Evolutionary conservation across 305 asterid genomes (phyloP).

Genomic region (Plantago rigida): DNA sequence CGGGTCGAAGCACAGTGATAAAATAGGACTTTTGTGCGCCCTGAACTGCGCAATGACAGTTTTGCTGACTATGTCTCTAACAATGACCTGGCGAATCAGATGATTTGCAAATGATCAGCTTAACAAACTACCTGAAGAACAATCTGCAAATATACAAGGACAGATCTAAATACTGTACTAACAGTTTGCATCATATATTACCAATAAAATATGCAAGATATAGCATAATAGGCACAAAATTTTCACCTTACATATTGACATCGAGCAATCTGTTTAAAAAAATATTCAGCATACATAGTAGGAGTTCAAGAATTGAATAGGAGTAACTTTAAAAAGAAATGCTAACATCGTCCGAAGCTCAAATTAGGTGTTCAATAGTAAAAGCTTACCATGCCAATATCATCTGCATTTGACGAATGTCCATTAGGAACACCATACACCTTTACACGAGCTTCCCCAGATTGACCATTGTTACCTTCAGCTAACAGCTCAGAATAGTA

Average conservation of each 20-base stretch:
- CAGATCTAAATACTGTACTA: not conserved
- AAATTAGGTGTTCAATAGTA: not conserved
- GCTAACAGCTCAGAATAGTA: slow-evolving; percentile 72
- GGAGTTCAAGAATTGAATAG: no score
- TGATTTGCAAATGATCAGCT: slow-evolving; percentile 12
- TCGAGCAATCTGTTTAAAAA: no score
- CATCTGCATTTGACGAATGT: slow-evolving; percentile 37
- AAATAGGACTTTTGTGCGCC: slow-evolving; percentile 87
- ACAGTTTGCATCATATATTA: no score
- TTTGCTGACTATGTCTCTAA: slow-evolving; percentile 67
- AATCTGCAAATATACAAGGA: slow-evolving; percentile 2
- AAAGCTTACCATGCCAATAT: slow-evolving; percentile 73
- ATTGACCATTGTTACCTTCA: slow-evolving; percentile 50
- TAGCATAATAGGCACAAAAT: no score
- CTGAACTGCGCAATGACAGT: slow-evolving; percentile 69
- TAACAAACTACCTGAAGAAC: not conserved
- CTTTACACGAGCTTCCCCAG: slow-evolving; percentile 42
- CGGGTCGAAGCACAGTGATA: slow-evolving; percentile 81
- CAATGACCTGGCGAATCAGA: slow-evolving; percentile 56
- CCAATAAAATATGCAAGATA: no score
- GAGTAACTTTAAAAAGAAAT: no score
- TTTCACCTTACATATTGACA: no score
- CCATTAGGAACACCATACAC: slow-evolving; percentile 35
- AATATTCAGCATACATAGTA: no score
- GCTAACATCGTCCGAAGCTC: not conserved